Evolutionary conservation across 306 rosid species (phyloP).

Genomic region (Quercus bicolor): DNA sequence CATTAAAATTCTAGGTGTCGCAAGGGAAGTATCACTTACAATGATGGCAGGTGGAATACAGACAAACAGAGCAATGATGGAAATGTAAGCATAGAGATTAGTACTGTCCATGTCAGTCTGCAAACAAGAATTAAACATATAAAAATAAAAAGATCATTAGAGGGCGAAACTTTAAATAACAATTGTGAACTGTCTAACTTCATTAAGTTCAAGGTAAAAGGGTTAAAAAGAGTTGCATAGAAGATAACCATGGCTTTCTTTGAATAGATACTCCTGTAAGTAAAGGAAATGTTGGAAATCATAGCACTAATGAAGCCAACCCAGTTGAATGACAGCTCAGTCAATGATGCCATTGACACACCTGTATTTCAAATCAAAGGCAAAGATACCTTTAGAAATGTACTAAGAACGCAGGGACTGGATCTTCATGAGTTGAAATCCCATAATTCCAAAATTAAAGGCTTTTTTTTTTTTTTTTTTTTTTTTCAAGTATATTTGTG

Average conservation of each 20-base stretch:
- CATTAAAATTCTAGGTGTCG: not conserved
- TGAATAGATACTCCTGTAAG: constrained; percentile 64
- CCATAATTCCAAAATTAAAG: no score
- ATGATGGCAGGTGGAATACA: constrained; percentile 89
- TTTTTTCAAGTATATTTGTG: no score
- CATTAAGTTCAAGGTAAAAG: not conserved
- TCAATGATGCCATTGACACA: constrained; percentile 57
- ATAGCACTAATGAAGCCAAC: constrained; percentile 54
- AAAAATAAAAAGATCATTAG: not conserved
- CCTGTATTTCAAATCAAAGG: constrained; percentile 23
- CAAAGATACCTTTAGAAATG: not conserved
- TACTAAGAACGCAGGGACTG: not conserved
- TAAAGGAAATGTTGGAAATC: constrained; percentile 58
- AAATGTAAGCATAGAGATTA: constrained; percentile 85
- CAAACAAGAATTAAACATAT: constrained; percentile 10
- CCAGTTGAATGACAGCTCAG: constrained; percentile 64
- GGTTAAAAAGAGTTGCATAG: constrained; percentile 7
- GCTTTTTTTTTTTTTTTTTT: no score
- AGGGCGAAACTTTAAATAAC: not conserved
- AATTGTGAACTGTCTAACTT: not conserved
- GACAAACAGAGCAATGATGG: constrained; percentile 84
- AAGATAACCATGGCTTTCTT: constrained; percentile 92
- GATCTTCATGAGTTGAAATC: no score
- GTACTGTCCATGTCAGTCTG: constrained; percentile 99
- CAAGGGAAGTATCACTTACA: constrained; percentile 49